Evolutionary conservation across 495 filamentous ascomycete species (phyloP).

Genomic region (Pyrenula aspistea): DNA sequence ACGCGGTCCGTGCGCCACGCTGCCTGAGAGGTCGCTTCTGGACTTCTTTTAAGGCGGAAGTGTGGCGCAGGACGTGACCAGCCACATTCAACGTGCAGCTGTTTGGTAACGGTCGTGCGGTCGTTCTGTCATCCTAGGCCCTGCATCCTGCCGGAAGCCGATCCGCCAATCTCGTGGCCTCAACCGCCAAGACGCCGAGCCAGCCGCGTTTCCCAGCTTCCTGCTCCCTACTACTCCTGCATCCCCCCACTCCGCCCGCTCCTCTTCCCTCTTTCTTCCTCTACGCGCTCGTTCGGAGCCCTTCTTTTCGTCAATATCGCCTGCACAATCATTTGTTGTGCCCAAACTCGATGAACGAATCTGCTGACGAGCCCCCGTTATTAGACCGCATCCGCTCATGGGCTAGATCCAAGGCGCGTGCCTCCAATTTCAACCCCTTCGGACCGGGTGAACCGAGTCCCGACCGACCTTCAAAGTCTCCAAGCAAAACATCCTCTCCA

Average conservation of each 20-base stretch:
- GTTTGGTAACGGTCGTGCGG: no score
- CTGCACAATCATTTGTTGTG: neutral
- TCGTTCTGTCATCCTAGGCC: no score
- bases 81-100: no score
- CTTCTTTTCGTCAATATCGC: neutral
- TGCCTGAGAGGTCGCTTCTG: no score
- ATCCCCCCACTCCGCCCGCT: neutral
- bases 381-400: conserved; percentile 49
- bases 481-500: conserved; percentile 3
- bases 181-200: neutral
- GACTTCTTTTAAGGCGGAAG: no score
- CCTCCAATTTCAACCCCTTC: conserved; percentile 25
- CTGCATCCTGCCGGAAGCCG: neutral
- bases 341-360: conserved; percentile 50
- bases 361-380: conserved; percentile 36
- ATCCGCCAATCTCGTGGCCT: neutral
- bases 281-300: neutral
- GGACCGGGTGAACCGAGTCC: conserved; percentile 10
- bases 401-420: conserved; percentile 41
- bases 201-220: neutral
- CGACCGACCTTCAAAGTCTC: conserved; percentile 19
- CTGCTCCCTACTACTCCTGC: neutral
- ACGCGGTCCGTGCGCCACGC: no score
- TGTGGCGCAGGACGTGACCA: no score
- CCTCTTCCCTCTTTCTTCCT: neutral